These are phyloP conservation scores for Penicillium occitanis DNA, from an alignment of 2,329 filamentous ascomycete species.

Conservation along the genomic window DNA sequence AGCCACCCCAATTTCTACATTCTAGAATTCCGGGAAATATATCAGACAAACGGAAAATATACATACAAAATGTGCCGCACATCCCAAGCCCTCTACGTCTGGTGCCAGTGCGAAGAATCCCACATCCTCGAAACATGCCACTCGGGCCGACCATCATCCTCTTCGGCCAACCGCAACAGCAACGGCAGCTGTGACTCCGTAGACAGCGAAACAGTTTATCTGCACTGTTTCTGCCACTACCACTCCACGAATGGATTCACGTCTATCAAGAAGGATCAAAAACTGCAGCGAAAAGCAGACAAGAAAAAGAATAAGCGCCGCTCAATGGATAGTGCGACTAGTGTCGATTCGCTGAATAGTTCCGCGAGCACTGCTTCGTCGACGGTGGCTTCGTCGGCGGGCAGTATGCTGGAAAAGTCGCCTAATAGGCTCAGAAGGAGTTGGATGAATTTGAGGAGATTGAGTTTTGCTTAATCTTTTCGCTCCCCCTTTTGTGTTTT, in stretches of 20 bases:
- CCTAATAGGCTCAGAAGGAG: constrained; percentile 5
- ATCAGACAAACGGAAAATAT: not conserved
- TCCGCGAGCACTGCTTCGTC: not conserved
- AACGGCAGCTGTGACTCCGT: constrained; percentile 30
- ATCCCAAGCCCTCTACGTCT: constrained; percentile 39
- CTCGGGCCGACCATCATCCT: constrained; percentile 30
- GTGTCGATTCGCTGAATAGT: constrained; percentile 3
- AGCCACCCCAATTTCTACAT: not conserved
- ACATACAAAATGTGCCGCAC: constrained; percentile 37
- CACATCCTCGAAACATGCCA: constrained; percentile 34
- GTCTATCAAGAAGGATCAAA: constrained; percentile 31
- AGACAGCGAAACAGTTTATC: constrained; percentile 37
- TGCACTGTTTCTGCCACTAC: constrained; percentile 42
- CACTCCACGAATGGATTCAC: constrained; percentile 37
- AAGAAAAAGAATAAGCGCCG: constrained; percentile 23
- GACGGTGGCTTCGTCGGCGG: not conserved
- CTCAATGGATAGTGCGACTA: constrained; percentile 11
- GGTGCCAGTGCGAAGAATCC: constrained; percentile 42
- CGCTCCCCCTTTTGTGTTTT: not conserved
- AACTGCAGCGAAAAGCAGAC: constrained; percentile 16
- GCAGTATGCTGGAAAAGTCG: constrained; percentile 8
- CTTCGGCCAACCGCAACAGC: constrained; percentile 27
- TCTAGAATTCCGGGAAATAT: not conserved
- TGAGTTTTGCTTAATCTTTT: constrained; percentile 15
- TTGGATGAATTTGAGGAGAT: constrained; percentile 13